Evolutionary conservation across 2,329 filamentous ascomycete species (phyloP).

Genomic region (Tolypocladium guangdongense): DNA sequence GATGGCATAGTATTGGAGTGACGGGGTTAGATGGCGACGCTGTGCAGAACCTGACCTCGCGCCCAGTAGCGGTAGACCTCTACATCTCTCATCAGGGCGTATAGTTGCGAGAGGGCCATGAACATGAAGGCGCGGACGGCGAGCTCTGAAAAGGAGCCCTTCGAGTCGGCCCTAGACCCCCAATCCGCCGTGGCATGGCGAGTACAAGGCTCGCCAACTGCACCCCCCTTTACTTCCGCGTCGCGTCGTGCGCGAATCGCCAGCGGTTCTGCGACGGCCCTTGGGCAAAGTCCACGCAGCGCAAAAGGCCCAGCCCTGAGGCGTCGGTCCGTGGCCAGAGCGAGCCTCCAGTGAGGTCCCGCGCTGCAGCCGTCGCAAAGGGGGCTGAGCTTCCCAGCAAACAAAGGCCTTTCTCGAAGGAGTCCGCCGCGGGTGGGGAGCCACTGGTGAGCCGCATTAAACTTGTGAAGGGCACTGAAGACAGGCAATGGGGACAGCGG

Average conservation of each 20-base stretch:
- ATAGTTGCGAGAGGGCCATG: not conserved
- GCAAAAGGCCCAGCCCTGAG: not conserved
- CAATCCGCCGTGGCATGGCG: not conserved
- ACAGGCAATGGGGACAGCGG: not conserved
- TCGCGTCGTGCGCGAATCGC: not conserved
- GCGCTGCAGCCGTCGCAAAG: slow-evolving; percentile 5
- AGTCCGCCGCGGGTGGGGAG: not conserved
- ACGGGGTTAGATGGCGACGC: not conserved
- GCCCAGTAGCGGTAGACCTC: not conserved
- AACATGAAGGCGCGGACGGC: not conserved
- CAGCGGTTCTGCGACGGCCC: not conserved
- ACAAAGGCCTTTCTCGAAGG: not conserved
- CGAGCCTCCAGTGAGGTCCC: not conserved
- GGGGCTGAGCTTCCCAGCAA: not conserved
- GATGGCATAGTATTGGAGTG: slow-evolving; percentile 17
- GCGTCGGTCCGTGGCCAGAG: too few species aligned
- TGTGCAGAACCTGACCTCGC: not conserved
- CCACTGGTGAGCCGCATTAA: not conserved
- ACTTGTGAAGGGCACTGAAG: not conserved
- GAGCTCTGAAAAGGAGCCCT: not conserved
- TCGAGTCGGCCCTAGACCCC: not conserved
- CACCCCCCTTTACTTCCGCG: not conserved
- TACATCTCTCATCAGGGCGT: not conserved
- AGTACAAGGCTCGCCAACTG: not conserved
- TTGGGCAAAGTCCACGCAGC: not conserved